Evolutionary conservation across 2,329 filamentous ascomycete genomes (phyloP).

Genomic region (Ophiostoma triangulosporum): DNA sequence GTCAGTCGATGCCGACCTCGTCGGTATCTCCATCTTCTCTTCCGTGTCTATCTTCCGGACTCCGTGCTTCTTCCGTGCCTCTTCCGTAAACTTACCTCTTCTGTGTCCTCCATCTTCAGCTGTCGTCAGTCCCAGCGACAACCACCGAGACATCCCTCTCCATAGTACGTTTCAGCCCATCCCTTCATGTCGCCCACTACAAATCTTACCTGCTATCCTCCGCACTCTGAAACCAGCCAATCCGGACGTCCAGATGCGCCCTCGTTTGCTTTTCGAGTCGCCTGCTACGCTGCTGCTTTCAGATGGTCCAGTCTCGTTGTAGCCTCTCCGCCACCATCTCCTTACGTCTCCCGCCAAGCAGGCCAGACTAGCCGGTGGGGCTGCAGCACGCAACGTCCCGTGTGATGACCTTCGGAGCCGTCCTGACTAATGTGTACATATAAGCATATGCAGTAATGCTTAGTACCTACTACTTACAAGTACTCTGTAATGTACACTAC

Average conservation of each 20-base stretch:
- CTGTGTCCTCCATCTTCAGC: too few relatives aligned
- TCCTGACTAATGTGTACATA: not conserved
- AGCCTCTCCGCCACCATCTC: not conserved
- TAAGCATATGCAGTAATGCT: too few relatives aligned
- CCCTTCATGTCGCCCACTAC: not conserved
- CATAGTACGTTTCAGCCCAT: slow-evolving; percentile 1
- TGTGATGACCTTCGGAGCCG: not conserved
- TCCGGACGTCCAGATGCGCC: not conserved
- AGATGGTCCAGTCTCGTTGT: not conserved
- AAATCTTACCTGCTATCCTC: not conserved
- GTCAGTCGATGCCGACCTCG: too few relatives aligned
- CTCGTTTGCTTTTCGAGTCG: not conserved
- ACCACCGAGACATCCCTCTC: not conserved
- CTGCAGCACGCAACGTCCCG: not conserved
- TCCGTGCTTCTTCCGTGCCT: not conserved
- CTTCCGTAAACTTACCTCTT: too few relatives aligned
- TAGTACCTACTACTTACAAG: too few relatives aligned
- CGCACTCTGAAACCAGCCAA: not conserved
- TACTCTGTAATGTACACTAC: too few relatives aligned
- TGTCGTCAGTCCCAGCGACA: too few relatives aligned
- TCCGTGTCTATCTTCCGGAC: too few relatives aligned
- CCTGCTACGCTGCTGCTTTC: not conserved
- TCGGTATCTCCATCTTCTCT: too few relatives aligned
- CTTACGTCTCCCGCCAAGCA: not conserved
- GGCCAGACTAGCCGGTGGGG: not conserved